Evolutionary conservation across 225 moss, liverwort and hornwort species (phyloP).

Genomic region (Anthoceros angustus): DNA sequence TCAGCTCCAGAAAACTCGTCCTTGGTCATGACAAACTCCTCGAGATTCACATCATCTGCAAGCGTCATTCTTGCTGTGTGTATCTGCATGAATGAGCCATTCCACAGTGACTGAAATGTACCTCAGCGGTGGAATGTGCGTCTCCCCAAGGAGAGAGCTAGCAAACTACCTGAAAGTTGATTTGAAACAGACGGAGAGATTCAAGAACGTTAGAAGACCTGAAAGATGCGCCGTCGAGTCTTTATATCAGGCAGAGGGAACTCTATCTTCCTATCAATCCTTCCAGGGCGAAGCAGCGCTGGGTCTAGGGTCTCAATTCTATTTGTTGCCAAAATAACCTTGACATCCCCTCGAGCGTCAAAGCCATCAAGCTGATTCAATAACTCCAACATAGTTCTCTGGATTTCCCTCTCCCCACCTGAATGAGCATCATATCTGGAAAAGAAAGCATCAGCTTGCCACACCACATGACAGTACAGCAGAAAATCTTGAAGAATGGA

Average conservation of each 20-base stretch:
- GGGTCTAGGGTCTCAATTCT: conserved; percentile 96
- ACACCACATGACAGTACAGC: background rate
- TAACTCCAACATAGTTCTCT: conserved; percentile 95
- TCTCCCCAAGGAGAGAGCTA: too few relatives aligned
- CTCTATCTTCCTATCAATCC: conserved; percentile 91
- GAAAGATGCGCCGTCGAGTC: conserved; percentile 81
- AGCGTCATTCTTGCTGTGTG: conserved; percentile 94
- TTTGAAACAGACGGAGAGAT: background rate
- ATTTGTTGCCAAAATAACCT: conserved; percentile 96
- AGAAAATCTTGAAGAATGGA: background rate
- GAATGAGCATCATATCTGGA: conserved; percentile 33
- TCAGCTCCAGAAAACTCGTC: conserved; percentile 98
- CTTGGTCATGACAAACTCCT: conserved; percentile 86
- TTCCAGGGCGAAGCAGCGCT: conserved; percentile 81
- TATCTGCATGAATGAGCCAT: conserved; percentile 36
- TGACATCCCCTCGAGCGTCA: conserved; percentile 16
- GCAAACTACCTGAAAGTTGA: background rate
- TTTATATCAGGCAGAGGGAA: conserved; percentile 94
- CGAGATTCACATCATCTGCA: conserved; percentile 78
- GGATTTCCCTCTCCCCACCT: conserved; percentile 96
- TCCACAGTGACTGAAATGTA: background rate
- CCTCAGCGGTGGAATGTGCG: background rate
- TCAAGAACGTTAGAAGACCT: conserved; percentile 21
- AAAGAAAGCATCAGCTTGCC: background rate
- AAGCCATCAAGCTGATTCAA: conserved; percentile 95